A percentile compares a stretch with the other conserved stretches of the same genome.
Evolutionary conservation across 2,329 filamentous ascomycete species (phyloP).

Genomic region (Colletotrichum theobromicola): DNA sequence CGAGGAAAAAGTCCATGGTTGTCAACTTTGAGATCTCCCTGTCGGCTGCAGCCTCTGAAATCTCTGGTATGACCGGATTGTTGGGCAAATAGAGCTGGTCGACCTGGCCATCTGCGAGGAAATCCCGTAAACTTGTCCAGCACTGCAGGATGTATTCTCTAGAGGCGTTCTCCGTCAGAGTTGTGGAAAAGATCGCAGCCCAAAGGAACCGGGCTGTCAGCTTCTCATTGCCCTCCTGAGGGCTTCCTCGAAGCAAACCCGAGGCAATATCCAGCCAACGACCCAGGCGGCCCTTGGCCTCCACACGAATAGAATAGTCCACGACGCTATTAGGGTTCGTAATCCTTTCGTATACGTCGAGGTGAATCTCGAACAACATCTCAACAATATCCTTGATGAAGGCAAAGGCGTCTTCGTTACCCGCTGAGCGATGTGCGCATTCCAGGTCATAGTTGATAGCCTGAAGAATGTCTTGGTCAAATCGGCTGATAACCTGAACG

Average conservation of each 20-base stretch:
- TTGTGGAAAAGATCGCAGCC: slow-evolving; percentile 60
- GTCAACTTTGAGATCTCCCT: slow-evolving; percentile 91
- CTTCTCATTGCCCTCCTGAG: slow-evolving; percentile 37
- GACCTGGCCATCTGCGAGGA: slow-evolving; percentile 45
- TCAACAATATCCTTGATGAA: slow-evolving; percentile 45
- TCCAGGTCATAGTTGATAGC: slow-evolving; percentile 49
- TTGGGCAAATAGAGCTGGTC: slow-evolving; percentile 72
- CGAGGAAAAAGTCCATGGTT: slow-evolving; percentile 95
- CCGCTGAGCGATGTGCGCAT: neutral
- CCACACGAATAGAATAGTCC: slow-evolving; percentile 51
- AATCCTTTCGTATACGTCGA: slow-evolving; percentile 65
- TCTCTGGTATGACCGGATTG: slow-evolving; percentile 85
- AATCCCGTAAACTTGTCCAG: slow-evolving; percentile 63
- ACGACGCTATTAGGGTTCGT: slow-evolving; percentile 62
- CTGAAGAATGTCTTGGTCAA: slow-evolving; percentile 58
- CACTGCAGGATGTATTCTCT: slow-evolving; percentile 62
- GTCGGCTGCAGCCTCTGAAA: slow-evolving; percentile 84
- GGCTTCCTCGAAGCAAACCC: slow-evolving; percentile 43
- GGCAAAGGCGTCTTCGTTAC: neutral
- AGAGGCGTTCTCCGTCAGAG: slow-evolving; percentile 56
- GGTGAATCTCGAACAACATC: slow-evolving; percentile 66
- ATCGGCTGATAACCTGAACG: slow-evolving; percentile 59
- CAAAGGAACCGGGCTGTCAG: slow-evolving; percentile 61
- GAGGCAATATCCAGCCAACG: slow-evolving; percentile 59
- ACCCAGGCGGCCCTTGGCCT: slow-evolving; percentile 54